Conservation (phyloP, 2,329 filamentous ascomycete genomes). For the Claviceps purpurea region DNA sequence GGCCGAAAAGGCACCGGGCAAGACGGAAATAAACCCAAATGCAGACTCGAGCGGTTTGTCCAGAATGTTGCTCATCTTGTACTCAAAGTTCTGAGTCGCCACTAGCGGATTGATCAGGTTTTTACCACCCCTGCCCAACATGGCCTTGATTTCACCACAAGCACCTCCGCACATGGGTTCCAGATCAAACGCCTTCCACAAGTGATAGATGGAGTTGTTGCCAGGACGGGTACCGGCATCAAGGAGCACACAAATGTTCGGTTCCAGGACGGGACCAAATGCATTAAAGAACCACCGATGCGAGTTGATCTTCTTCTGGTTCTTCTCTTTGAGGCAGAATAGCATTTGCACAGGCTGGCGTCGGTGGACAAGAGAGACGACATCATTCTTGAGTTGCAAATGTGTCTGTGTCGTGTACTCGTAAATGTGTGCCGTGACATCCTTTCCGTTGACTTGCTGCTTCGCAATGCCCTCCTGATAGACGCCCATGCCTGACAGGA, state of each 20-base stretch:
- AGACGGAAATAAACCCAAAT: constrained; percentile 93
- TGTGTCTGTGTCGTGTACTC: constrained; percentile 84
- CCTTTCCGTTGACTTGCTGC: constrained; percentile 91
- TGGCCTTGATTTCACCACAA: constrained; percentile 97
- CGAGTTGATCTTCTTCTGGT: constrained; percentile 99
- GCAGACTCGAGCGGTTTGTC: constrained; percentile 96
- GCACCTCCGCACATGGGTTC: constrained; percentile 96
- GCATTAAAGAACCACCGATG: constrained; percentile 99
- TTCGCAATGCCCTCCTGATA: constrained; percentile 98
- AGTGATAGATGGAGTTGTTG: constrained; percentile 86
- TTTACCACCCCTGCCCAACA: constrained; percentile 74
- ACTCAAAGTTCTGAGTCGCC: constrained; percentile 96
- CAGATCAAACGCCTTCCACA: constrained; percentile 97
- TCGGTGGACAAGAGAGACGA: constrained; percentile 73
- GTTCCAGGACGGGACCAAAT: constrained; percentile 81
- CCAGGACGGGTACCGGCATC: constrained; percentile 94
- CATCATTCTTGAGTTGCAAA: constrained; percentile 76
- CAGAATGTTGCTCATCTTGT: constrained; percentile 99
- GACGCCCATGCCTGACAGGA: constrained; percentile 85
- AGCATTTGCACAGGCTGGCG: constrained; percentile 90
- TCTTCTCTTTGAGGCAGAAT: constrained; percentile 98
- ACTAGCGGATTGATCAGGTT: constrained; percentile 88
- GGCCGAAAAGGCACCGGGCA: constrained; percentile 96
- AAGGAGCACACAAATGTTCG: constrained; percentile 91
- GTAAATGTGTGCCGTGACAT: constrained; percentile 95